Percentiles rank a stretch among this genome's conserved stretches.
Conservation (phyloP, 805 yeast genomes). For the Zygosaccharomyces siamensis region DNA sequence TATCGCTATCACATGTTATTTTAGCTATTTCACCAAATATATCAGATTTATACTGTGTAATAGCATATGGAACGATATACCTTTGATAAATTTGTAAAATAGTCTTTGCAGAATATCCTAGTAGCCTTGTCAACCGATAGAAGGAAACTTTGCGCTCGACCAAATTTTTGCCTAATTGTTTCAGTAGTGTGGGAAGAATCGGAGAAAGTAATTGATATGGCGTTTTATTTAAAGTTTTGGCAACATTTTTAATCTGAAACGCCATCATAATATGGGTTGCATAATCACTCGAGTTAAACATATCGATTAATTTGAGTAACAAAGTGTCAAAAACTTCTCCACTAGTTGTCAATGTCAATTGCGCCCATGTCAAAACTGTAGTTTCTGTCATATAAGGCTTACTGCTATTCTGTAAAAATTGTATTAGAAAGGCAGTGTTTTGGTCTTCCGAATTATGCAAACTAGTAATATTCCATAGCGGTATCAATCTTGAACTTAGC, state of each 20-base stretch:
- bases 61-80: slow-evolving; percentile 70
- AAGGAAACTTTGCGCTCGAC: slow-evolving; percentile 50
- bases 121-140: slow-evolving; percentile 54
- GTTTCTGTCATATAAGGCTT: slow-evolving; percentile 51
- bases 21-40: slow-evolving; percentile 41
- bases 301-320: slow-evolving; percentile 58
- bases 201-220: slow-evolving; percentile 81
- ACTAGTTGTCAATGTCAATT: slow-evolving; percentile 52
- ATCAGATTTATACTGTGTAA: slow-evolving; percentile 60
- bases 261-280: slow-evolving; percentile 62
- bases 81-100: slow-evolving; percentile 66
- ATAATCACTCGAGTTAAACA: slow-evolving; percentile 58
- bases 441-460: slow-evolving; percentile 39
- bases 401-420: slow-evolving; percentile 38
- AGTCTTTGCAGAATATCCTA: slow-evolving; percentile 55
- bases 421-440: slow-evolving; percentile 44
- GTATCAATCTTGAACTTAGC: slow-evolving; percentile 48
- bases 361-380: slow-evolving; percentile 57
- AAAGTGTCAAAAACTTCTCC: slow-evolving; percentile 68
- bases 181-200: slow-evolving; percentile 66
- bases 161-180: slow-evolving; percentile 53
- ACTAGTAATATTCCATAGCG: slow-evolving; percentile 42
- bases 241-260: slow-evolving; percentile 54
- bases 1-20: slow-evolving; percentile 28
- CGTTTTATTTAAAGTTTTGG: slow-evolving; percentile 52